A percentile compares a stretch with the other conserved stretches of the same genome.
These are phyloP conservation scores for Podila epigama DNA, from an alignment of 192 early-diverging fungal species.

Conservation along the genomic window DNA sequence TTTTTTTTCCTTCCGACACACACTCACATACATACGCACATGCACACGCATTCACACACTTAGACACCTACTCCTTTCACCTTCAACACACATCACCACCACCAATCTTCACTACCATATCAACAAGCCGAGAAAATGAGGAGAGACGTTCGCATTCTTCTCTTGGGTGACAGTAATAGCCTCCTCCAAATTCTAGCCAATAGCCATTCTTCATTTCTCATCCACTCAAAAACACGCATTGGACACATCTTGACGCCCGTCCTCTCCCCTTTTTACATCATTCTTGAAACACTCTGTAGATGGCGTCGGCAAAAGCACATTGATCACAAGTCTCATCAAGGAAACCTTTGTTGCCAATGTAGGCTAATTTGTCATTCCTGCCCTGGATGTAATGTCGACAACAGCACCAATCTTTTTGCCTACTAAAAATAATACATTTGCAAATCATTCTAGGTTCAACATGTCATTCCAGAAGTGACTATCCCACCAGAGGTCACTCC, in stretches of 20 bases:
- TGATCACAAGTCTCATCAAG: slow-evolving; percentile 97
- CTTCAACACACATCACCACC: too few species aligned
- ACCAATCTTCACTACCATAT: neutral
- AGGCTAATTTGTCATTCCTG: slow-evolving; percentile 13
- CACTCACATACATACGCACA: too few species aligned
- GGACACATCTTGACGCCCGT: neutral
- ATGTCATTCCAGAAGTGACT: slow-evolving; percentile 99
- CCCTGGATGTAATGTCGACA: neutral
- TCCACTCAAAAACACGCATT: neutral
- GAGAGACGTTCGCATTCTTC: slow-evolving; percentile 90
- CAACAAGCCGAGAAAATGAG: slow-evolving; percentile 59
- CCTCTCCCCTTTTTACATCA: neutral
- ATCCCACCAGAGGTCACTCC: slow-evolving; percentile 98
- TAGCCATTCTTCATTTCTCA: neutral
- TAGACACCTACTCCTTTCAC: neutral
- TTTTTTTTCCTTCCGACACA: neutral
- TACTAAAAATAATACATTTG: too few species aligned
- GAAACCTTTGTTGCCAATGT: slow-evolving; percentile 96
- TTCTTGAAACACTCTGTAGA: slow-evolving; percentile 51
- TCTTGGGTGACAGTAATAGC: slow-evolving; percentile 88
- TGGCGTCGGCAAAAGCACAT: slow-evolving; percentile 94
- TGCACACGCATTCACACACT: too few species aligned
- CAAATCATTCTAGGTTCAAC: slow-evolving; percentile 96
- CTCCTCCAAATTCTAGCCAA: neutral
- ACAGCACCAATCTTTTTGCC: too few species aligned